A percentile compares a stretch with the other conserved stretches of the same genome.
Conservation (phyloP, 2,329 filamentous ascomycete species). For the Fonsecaea erecta region DNA sequence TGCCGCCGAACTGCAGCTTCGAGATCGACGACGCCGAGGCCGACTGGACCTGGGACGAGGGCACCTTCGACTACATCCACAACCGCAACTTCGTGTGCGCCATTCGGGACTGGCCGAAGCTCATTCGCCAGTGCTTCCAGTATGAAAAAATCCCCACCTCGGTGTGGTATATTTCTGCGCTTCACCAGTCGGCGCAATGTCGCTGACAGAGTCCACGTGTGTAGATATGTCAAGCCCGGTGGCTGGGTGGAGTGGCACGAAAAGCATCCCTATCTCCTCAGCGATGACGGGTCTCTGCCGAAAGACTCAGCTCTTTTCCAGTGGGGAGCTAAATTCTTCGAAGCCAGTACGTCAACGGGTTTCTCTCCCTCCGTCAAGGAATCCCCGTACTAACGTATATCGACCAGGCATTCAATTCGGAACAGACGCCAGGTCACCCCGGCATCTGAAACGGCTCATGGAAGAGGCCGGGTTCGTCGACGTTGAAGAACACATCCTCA, state of each 20-base stretch:
- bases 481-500: constrained; percentile 40
- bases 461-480: constrained; percentile 41
- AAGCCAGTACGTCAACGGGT: constrained; percentile 28
- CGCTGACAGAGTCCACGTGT: neutral
- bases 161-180: neutral
- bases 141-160: constrained; percentile 2
- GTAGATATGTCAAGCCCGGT: constrained; percentile 42
- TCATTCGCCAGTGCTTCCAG: constrained; percentile 30
- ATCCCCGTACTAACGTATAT: neutral
- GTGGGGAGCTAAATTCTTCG: constrained; percentile 40
- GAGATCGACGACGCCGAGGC: constrained; percentile 64
- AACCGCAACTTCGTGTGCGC: constrained; percentile 61
- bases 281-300: constrained; percentile 45
- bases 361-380: constrained; percentile 7
- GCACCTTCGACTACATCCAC: constrained; percentile 66
- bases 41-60: constrained; percentile 58
- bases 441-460: constrained; percentile 40
- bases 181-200: neutral
- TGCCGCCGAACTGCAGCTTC: constrained; percentile 62
- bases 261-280: constrained; percentile 23
- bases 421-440: constrained; percentile 38
- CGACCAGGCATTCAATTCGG: neutral
- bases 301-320: constrained; percentile 41
- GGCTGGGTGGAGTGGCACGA: constrained; percentile 49
- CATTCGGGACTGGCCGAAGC: constrained; percentile 59